A percentile compares a stretch with the other conserved stretches of the same genome.
These are phyloP conservation scores for Cladophialophora psammophila DNA, from an alignment of 2,329 filamentous ascomycete species.

Conservation along the genomic window DNA sequence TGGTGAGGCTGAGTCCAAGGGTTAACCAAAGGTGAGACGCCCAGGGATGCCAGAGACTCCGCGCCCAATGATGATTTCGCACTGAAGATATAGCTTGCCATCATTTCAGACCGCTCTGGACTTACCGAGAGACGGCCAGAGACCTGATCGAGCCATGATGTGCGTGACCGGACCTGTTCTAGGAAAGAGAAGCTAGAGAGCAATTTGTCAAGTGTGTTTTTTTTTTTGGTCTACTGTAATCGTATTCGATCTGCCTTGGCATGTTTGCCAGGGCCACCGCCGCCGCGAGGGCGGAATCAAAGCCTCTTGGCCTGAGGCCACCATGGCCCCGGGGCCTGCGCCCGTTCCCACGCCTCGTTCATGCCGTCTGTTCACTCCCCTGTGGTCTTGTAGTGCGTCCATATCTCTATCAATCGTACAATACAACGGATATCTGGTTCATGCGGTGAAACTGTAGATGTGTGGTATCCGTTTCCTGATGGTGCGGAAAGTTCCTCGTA, in stretches of 20 bases:
- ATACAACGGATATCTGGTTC: neutral
- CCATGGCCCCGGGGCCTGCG: neutral
- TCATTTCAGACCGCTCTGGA: slow-evolving; percentile 11
- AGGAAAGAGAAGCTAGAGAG: neutral
- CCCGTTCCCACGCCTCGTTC: neutral
- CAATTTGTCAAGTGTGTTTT: neutral
- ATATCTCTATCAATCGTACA: slow-evolving; percentile 6
- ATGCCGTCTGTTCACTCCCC: neutral
- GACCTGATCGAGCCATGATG: neutral
- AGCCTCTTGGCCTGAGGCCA: neutral
- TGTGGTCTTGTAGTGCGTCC: neutral
- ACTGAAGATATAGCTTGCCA: neutral
- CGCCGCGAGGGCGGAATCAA: neutral
- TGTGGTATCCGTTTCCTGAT: neutral
- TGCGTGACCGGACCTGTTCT: neutral
- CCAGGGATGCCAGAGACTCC: neutral
- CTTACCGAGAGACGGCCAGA: neutral
- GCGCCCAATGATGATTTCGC: slow-evolving; percentile 6
- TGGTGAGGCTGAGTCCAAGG: slow-evolving; percentile 13
- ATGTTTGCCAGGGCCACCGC: neutral
- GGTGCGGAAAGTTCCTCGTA: neutral
- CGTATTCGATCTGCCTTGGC: neutral
- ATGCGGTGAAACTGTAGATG: slow-evolving; percentile 5
- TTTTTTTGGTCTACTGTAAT: neutral
- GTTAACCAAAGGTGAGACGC: slow-evolving; percentile 16